These are phyloP conservation scores for Paraconiothyrium brasiliense DNA, from an alignment of 2,329 filamentous ascomycete species.

Conservation along the genomic window DNA sequence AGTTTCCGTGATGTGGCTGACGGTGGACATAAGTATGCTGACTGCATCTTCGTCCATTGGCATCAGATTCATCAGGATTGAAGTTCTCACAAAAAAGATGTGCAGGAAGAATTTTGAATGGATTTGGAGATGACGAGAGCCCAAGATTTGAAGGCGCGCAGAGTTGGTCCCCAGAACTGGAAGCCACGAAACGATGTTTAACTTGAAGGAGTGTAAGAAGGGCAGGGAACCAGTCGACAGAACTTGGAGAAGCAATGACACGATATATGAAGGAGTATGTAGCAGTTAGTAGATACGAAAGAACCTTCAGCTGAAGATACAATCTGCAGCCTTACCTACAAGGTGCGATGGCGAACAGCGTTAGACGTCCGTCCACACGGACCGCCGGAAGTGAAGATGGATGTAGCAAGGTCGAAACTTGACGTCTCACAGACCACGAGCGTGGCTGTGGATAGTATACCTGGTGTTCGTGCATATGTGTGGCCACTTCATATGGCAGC, in stretches of 20 bases:
- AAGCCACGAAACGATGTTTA: neutral
- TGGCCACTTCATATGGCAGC: neutral
- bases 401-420: neutral
- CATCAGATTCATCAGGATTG: neutral
- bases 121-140: neutral
- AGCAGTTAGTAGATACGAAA: neutral
- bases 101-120: neutral
- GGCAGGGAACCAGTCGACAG: neutral
- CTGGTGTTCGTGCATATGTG: conserved; percentile 3
- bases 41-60: conserved; percentile 30
- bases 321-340: conserved; percentile 5
- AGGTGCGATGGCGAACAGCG: neutral
- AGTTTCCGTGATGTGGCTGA: conserved; percentile 44
- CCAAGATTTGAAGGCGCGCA: neutral
- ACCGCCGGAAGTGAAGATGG: neutral
- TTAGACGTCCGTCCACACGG: neutral
- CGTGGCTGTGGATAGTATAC: conserved; percentile 3
- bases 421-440: neutral
- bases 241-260: neutral
- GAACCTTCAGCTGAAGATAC: conserved; percentile 8
- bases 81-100: neutral
- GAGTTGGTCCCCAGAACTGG: neutral
- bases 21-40: conserved; percentile 32
- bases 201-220: conserved; percentile 5
- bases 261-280: conserved; percentile 7